A percentile compares a stretch with the other conserved stretches of the same genome.
These are phyloP conservation scores for Magnolia changhungtana DNA, from an alignment of 164 flowering plant species.

Conservation along the genomic window DNA sequence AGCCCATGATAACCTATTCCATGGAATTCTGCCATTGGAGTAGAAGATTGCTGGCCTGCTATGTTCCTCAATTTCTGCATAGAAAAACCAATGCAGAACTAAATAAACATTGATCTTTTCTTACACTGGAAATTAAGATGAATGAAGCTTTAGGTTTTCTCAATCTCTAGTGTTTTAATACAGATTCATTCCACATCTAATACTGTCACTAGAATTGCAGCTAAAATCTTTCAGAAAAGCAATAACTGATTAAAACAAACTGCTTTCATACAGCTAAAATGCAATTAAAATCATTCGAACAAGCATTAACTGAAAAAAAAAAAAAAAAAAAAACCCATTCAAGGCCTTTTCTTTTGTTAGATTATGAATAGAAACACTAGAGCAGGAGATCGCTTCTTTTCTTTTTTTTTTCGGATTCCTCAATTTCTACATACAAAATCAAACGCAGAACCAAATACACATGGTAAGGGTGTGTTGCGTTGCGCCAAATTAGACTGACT, in stretches of 20 bases:
- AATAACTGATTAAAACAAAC: no score
- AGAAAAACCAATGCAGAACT: not conserved
- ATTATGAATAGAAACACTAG: no score
- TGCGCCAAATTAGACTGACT: not conserved
- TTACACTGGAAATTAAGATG: not conserved
- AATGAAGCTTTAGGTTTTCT: not conserved
- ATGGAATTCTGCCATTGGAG: slow-evolving; percentile 36
- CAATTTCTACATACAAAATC: not conserved
- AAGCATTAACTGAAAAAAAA: no score
- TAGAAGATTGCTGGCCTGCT: slow-evolving; percentile 21
- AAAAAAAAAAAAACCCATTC: no score
- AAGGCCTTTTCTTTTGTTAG: no score
- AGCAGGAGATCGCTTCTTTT: no score
- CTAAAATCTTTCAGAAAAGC: no score
- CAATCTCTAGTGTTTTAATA: not conserved
- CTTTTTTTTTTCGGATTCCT: not conserved
- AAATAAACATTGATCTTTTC: not conserved
- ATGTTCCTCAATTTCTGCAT: slow-evolving; percentile 42
- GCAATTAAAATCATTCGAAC: no score
- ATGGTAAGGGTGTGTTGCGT: not conserved
- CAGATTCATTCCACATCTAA: no score
- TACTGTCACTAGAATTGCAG: no score
- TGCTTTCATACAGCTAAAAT: no score
- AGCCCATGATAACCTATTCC: slow-evolving; percentile 27
- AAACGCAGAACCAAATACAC: not conserved